These are phyloP conservation scores for Pseudogymnoascus sp. DNA, from an alignment of 2,329 filamentous ascomycete species.

Conservation along the genomic window DNA sequence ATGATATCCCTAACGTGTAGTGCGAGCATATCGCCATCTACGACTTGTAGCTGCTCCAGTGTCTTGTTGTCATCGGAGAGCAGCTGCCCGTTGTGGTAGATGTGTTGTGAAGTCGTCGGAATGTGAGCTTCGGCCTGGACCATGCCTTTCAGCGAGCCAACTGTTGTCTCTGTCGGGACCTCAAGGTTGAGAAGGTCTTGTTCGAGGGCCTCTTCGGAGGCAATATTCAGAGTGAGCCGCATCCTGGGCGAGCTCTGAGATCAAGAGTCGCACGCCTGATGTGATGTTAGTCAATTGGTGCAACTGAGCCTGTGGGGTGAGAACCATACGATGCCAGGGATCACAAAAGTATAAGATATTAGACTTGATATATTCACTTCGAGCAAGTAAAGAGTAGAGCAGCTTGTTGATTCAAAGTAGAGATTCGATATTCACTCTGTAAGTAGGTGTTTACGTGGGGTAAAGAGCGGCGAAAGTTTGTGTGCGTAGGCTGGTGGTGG, in stretches of 20 bases:
- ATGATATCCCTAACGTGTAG: slow-evolving; percentile 64
- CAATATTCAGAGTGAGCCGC: slow-evolving; percentile 82
- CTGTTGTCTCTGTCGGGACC: slow-evolving; percentile 70
- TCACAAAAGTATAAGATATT: background rate
- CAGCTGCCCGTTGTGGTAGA: slow-evolving; percentile 83
- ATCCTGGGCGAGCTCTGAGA: slow-evolving; percentile 36
- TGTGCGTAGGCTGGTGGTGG: background rate
- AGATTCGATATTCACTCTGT: background rate
- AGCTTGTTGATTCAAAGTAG: background rate
- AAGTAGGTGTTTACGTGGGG: background rate
- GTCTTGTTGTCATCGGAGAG: slow-evolving; percentile 72
- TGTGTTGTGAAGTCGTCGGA: slow-evolving; percentile 63
- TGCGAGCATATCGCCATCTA: slow-evolving; percentile 85
- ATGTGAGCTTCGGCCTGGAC: slow-evolving; percentile 77
- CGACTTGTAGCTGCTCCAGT: slow-evolving; percentile 70
- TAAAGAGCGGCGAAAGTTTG: background rate
- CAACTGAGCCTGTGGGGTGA: background rate
- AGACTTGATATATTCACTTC: background rate
- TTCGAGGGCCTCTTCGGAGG: slow-evolving; percentile 54
- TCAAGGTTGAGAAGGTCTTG: slow-evolving; percentile 74
- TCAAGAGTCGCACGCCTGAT: background rate
- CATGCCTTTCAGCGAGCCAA: slow-evolving; percentile 78
- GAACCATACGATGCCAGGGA: background rate
- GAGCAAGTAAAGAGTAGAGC: background rate
- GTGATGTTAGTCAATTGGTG: background rate